Evolutionary conservation across 257 asterid genomes (phyloP).

Genomic region (Nicotiana undulata): DNA sequence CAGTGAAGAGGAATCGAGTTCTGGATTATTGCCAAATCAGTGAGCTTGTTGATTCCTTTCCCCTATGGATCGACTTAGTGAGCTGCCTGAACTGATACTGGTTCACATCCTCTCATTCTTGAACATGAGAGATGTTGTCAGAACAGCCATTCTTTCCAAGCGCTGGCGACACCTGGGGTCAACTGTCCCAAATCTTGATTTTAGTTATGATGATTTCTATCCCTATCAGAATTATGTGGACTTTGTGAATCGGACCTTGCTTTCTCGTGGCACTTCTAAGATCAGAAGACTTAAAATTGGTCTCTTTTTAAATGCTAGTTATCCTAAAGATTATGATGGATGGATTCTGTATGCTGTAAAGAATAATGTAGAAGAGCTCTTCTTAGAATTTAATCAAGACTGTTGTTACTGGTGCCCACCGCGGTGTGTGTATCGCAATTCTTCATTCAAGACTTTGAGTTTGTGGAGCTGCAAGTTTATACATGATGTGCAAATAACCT

Average conservation of each 20-base stretch:
- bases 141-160: constrained; percentile 9
- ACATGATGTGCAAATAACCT: background rate
- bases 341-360: constrained; percentile 1
- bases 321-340: background rate
- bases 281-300: background rate
- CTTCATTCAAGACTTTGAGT: background rate
- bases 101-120: background rate
- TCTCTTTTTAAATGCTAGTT: background rate
- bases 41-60: background rate
- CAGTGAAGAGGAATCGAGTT: background rate
- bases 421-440: background rate
- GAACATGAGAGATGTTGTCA: constrained; percentile 4
- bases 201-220: background rate
- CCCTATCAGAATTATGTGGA: background rate
- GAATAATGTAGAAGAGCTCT: constrained; percentile 2
- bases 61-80: constrained; percentile 8
- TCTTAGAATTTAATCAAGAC: background rate
- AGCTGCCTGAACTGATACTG: background rate
- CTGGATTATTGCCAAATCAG: background rate
- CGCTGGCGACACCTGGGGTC: constrained; percentile 6
- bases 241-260: background rate
- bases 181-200: background rate
- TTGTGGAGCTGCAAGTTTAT: background rate
- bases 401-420: background rate
- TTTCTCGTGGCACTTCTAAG: background rate